Percentiles rank a stretch among this genome's conserved stretches.
phyloP scores from a whole-genome alignment of 805 yeast genomes.

The Pichia ethanolica region DNA sequence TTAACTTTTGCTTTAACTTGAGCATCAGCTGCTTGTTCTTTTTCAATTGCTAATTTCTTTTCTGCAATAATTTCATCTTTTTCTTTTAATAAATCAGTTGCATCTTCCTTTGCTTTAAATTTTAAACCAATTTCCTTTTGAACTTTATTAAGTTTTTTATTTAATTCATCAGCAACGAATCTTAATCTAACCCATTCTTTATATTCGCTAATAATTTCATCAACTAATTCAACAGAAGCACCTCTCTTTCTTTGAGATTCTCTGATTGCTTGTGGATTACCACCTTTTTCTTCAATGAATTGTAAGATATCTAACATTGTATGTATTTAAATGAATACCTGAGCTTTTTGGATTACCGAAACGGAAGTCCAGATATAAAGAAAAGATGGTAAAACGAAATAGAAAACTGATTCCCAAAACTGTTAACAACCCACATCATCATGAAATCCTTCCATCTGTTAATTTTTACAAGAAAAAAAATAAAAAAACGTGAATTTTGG shows the following conservation, averaged over 20 bases:
- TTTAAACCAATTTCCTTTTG: conserved; percentile 92
- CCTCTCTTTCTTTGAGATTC: conserved; percentile 92
- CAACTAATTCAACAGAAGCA: conserved; percentile 89
- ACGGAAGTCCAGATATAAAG: too few species aligned
- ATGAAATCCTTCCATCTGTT: too few species aligned
- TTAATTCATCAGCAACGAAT: conserved; percentile 83
- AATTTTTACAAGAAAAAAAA: too few species aligned
- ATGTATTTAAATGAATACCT: not conserved
- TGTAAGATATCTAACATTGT: conserved; percentile 85
- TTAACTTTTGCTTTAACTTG: conserved; percentile 73
- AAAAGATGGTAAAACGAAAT: too few species aligned
- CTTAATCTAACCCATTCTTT: conserved; percentile 86
- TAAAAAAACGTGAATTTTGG: too few species aligned
- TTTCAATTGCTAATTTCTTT: conserved; percentile 57
- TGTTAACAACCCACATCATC: too few species aligned
- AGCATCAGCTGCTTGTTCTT: conserved; percentile 75
- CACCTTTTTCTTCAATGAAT: conserved; percentile 95
- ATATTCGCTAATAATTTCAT: conserved; percentile 87
- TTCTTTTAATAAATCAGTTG: conserved; percentile 69
- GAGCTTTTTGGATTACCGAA: not conserved
- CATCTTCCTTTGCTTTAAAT: conserved; percentile 93
- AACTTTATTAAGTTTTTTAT: conserved; percentile 79
- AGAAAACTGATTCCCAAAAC: too few species aligned
- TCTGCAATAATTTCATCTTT: conserved; percentile 68
- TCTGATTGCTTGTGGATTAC: conserved; percentile 83